A percentile compares a stretch with the other conserved stretches of the same genome.
Conservation (phyloP, 176 grass and related monocot species). For the Aegilops bicornis region DNA sequence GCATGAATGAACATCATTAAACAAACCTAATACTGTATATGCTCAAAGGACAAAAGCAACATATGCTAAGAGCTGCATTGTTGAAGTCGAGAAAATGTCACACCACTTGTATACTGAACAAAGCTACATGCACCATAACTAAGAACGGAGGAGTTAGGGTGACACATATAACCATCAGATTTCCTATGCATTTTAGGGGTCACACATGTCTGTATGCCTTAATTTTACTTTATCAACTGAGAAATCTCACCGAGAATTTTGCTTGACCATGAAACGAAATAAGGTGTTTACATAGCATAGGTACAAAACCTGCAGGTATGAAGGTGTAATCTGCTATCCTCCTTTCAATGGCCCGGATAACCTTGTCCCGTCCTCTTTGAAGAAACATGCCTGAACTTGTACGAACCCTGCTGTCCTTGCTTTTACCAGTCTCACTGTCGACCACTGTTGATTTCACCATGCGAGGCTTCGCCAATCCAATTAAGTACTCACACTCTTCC, state of each 20-base stretch:
- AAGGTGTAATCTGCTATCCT: conserved; percentile 97
- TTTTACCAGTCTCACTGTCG: conserved; percentile 81
- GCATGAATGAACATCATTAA: not conserved
- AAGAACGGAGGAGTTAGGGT: conserved; percentile 1
- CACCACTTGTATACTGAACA: not conserved
- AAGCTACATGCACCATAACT: not conserved
- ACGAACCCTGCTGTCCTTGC: conserved; percentile 94
- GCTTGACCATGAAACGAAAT: not conserved
- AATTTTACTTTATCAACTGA: not conserved
- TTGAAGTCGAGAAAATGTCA: not conserved
- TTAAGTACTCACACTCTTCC: conserved; percentile 89
- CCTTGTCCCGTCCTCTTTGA: conserved; percentile 76
- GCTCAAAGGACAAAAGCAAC: not conserved
- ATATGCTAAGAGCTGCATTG: not conserved
- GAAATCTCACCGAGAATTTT: not conserved
- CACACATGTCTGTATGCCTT: not conserved
- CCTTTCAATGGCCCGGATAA: conserved; percentile 78
- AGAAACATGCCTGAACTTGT: conserved; percentile 96
- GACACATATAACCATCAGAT: not conserved
- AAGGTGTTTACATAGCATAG: not conserved
- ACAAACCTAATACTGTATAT: not conserved
- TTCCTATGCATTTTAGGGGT: not conserved
- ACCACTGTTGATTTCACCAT: conserved; percentile 93
- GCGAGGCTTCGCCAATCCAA: conserved; percentile 76
- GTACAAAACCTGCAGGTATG: conserved; percentile 62